phyloP scores from a whole-genome alignment of 371 early-diverging fungal genomes.

The Dichotomocladium elegans region DNA sequence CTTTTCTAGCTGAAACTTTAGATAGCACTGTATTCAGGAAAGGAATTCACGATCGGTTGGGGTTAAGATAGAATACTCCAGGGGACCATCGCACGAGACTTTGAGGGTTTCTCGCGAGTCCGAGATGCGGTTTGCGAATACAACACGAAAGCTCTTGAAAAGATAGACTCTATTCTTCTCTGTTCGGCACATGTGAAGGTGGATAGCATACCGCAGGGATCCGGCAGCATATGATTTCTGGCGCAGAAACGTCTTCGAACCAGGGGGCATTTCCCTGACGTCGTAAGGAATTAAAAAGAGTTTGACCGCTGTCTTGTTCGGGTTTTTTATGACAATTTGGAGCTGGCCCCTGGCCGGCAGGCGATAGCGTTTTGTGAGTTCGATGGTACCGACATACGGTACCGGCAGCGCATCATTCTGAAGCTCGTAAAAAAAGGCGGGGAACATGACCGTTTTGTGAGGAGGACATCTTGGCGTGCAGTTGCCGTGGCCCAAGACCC shows the following conservation, averaged over 20 bases:
- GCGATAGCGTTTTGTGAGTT: constrained; percentile 51
- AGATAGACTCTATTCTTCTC: constrained; percentile 58
- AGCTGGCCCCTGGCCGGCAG: constrained; percentile 78
- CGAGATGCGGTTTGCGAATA: constrained; percentile 66
- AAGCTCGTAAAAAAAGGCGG: constrained; percentile 73
- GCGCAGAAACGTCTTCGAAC: constrained; percentile 75
- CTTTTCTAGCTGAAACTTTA: too few relatives aligned
- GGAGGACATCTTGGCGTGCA: constrained; percentile 65
- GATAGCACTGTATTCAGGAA: not conserved
- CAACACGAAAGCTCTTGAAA: constrained; percentile 69
- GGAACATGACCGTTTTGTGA: constrained; percentile 64
- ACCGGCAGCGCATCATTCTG: constrained; percentile 40
- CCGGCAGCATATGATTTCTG: constrained; percentile 61
- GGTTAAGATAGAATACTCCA: constrained; percentile 30
- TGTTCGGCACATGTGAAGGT: constrained; percentile 65
- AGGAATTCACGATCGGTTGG: constrained; percentile 8
- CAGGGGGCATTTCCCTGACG: constrained; percentile 71
- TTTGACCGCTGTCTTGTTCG: constrained; percentile 75
- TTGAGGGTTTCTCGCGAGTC: constrained; percentile 61
- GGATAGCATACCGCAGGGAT: constrained; percentile 69
- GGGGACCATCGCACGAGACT: constrained; percentile 62
- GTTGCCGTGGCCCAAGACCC: constrained; percentile 62
- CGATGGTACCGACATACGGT: constrained; percentile 55
- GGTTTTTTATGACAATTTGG: constrained; percentile 83
- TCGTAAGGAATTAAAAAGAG: constrained; percentile 82